Evolutionary conservation across 805 yeast genomes (phyloP).

Genomic region (Debaryomyces prosopidis): DNA sequence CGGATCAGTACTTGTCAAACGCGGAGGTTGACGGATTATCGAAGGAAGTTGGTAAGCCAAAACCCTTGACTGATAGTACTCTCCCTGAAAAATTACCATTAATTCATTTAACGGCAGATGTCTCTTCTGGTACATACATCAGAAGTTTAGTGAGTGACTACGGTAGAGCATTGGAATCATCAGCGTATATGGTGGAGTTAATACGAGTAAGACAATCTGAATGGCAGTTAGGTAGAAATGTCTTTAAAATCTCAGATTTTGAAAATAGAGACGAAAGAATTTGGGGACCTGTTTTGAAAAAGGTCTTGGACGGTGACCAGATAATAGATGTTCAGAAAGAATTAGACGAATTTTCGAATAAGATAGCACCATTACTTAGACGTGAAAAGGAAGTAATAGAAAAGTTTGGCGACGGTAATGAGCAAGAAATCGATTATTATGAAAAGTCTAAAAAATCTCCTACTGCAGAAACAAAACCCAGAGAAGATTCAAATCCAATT

Average conservation of each 20-base stretch:
- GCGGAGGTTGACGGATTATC: slow-evolving; percentile 42
- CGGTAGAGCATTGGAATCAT: slow-evolving; percentile 76
- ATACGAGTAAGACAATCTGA: slow-evolving; percentile 75
- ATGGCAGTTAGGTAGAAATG: slow-evolving; percentile 75
- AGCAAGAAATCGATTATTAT: slow-evolving; percentile 3
- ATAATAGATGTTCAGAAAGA: slow-evolving; percentile 25
- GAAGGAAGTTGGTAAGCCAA: slow-evolving; percentile 38
- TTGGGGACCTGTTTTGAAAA: slow-evolving; percentile 68
- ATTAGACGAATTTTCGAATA: slow-evolving; percentile 11
- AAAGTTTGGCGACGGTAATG: slow-evolving; percentile 3
- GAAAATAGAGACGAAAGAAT: slow-evolving; percentile 55
- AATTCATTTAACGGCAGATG: slow-evolving; percentile 72
- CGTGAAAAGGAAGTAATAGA: slow-evolving; percentile 8
- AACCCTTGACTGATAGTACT: slow-evolving; percentile 37
- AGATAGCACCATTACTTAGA: slow-evolving; percentile 8
- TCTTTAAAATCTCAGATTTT: slow-evolving; percentile 67
- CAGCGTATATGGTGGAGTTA: slow-evolving; percentile 86
- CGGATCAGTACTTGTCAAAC: slow-evolving; percentile 51
- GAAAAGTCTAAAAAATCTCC: slow-evolving; percentile 1
- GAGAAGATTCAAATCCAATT: background rate
- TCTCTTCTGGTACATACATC: slow-evolving; percentile 94
- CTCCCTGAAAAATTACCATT: slow-evolving; percentile 60
- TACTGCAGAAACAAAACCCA: slow-evolving; percentile 2
- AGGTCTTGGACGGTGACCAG: slow-evolving; percentile 47
- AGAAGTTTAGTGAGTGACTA: slow-evolving; percentile 87